Percentiles rank a stretch among this genome's conserved stretches.
Conservation (phyloP, 306 rosid species). For the Rosa multiflora region DNA sequence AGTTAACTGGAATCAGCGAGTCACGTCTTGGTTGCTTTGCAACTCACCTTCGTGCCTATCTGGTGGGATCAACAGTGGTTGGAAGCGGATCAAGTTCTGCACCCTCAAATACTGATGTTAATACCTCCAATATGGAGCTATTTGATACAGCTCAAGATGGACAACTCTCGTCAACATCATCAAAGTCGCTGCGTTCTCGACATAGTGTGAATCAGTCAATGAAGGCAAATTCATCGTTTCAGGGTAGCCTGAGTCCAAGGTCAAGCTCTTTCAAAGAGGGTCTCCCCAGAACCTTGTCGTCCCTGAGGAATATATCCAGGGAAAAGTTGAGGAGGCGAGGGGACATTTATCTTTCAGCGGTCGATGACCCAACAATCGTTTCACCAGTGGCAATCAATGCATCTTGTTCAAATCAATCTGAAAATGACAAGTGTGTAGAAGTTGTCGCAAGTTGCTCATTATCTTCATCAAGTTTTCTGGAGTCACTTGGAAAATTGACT, state of each 20-base stretch:
- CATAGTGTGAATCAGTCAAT: slow-evolving; percentile 52
- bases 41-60: slow-evolving; percentile 86
- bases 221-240: slow-evolving; percentile 60
- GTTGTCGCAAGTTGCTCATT: slow-evolving; percentile 28
- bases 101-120: slow-evolving; percentile 24
- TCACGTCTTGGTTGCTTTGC: slow-evolving; percentile 90
- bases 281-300: slow-evolving; percentile 56
- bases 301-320: slow-evolving; percentile 61
- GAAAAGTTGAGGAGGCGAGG: slow-evolving; percentile 73
- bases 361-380: slow-evolving; percentile 45
- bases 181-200: slow-evolving; percentile 69
- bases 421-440: slow-evolving; percentile 43
- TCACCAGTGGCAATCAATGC: slow-evolving; percentile 33
- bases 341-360: slow-evolving; percentile 40
- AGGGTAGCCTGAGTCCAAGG: slow-evolving; percentile 85
- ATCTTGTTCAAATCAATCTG: slow-evolving; percentile 33
- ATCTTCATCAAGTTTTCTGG: slow-evolving; percentile 55
- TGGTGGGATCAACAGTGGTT: slow-evolving; percentile 59
- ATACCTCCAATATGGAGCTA: slow-evolving; percentile 25
- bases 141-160: slow-evolving; percentile 48
- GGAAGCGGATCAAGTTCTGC: slow-evolving; percentile 37
- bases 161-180: slow-evolving; percentile 35
- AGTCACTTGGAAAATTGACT: slow-evolving; percentile 53
- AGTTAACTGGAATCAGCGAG: slow-evolving; percentile 88
- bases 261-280: slow-evolving; percentile 89